Conservation (phyloP, 768 basidiomycete genomes). For the Pleurotus salmoneostramineus region DNA sequence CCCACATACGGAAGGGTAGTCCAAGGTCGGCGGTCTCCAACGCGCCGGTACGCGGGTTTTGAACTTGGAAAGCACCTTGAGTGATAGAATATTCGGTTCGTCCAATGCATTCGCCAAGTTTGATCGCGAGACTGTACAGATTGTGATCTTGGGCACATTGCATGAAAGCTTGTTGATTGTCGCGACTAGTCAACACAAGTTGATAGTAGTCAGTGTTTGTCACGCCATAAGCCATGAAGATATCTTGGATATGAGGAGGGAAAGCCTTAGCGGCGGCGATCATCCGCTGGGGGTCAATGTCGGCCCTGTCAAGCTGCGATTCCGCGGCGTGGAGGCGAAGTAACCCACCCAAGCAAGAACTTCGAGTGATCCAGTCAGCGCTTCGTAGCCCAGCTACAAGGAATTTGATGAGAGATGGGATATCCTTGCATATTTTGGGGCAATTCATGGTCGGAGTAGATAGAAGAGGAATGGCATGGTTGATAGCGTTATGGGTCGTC, state of each 20-base stretch:
- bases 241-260: slow-evolving; percentile 40
- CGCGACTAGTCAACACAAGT: slow-evolving; percentile 32
- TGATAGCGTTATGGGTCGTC: slow-evolving; percentile 36
- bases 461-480: slow-evolving; percentile 50
- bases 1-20: slow-evolving; percentile 57
- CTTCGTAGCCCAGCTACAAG: slow-evolving; percentile 55
- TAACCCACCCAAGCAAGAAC: slow-evolving; percentile 48
- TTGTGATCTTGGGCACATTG: slow-evolving; percentile 40
- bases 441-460: slow-evolving; percentile 39
- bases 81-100: slow-evolving; percentile 58
- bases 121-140: slow-evolving; percentile 46
- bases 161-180: slow-evolving; percentile 55
- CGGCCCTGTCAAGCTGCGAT: slow-evolving; percentile 38
- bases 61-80: slow-evolving; percentile 50
- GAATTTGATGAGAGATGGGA: slow-evolving; percentile 41
- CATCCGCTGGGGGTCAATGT: slow-evolving; percentile 46
- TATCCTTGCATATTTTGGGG: slow-evolving; percentile 36
- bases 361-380: slow-evolving; percentile 49
- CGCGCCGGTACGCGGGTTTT: slow-evolving; percentile 38
- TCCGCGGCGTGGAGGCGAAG: slow-evolving; percentile 43
- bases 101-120: slow-evolving; percentile 45
- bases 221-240: slow-evolving; percentile 45
- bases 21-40: slow-evolving; percentile 40
- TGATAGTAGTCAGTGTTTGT: slow-evolving; percentile 43
- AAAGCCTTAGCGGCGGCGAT: slow-evolving; percentile 36